Percentiles rank a stretch among this genome's conserved stretches.
phyloP scores from a whole-genome alignment of 768 basidiomycete genomes.

The Scleroderma bovista region DNA sequence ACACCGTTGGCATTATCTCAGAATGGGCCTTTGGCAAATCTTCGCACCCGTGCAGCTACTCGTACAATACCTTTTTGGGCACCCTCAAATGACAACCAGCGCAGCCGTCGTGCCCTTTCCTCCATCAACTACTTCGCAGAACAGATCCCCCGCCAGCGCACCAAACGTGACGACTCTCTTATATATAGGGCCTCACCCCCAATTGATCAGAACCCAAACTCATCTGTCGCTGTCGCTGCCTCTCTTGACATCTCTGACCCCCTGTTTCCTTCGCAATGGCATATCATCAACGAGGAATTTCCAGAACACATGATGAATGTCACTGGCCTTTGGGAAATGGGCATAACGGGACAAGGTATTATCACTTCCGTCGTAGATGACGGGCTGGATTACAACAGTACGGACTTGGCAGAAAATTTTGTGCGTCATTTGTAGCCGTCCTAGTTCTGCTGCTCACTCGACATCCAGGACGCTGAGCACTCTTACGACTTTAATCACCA shows the following conservation, averaged over 20 bases:
- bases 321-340: slow-evolving; percentile 87
- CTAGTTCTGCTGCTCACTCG: background rate
- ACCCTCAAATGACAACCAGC: slow-evolving; percentile 37
- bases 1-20: slow-evolving; percentile 30
- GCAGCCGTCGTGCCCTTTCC: slow-evolving; percentile 41
- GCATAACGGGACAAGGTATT: slow-evolving; percentile 81
- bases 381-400: slow-evolving; percentile 84
- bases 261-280: slow-evolving; percentile 85
- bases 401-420: slow-evolving; percentile 87
- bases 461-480: slow-evolving; percentile 66
- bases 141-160: slow-evolving; percentile 62
- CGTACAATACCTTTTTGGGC: slow-evolving; percentile 24
- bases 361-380: slow-evolving; percentile 91
- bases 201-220: slow-evolving; percentile 17
- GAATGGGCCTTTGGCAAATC: slow-evolving; percentile 45
- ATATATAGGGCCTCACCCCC: slow-evolving; percentile 47
- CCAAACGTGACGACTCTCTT: slow-evolving; percentile 43
- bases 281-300: slow-evolving; percentile 82
- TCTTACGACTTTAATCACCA: slow-evolving; percentile 98
- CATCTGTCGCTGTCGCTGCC: slow-evolving; percentile 46
- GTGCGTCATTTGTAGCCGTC: slow-evolving; percentile 44
- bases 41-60: slow-evolving; percentile 30
- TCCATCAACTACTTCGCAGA: slow-evolving; percentile 57
- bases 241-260: slow-evolving; percentile 76
- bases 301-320: slow-evolving; percentile 89